Base-by-base conservation (phyloP, 441 rosid species). In the Iberis amara region DNA sequence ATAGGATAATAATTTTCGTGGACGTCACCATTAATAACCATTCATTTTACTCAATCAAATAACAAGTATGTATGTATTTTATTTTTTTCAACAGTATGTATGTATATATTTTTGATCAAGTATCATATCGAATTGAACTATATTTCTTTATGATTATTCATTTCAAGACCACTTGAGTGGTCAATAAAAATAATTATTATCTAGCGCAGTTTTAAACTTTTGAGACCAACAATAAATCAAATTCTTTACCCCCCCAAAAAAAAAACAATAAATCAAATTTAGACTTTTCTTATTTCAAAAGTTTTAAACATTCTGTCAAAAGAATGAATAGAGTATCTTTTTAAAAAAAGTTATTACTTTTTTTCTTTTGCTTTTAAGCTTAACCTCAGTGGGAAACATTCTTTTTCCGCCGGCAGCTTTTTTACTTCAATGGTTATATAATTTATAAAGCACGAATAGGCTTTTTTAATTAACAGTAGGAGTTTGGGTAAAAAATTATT, bases 301-400 rank as follows among this genome's bases (percentile, higher is more conserved):
- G 7, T 51, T 53, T 47, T 46, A 26, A 52, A 41, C 55, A 52
- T 38, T 51, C 54, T 65, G 15, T 14, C 51, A 58, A 65, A 54
- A 64, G 32, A 57, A 64, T 28, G 28, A 52, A 14, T 11, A 50
- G 11, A 35, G 27, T 47, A 8, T 47, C 5, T 41, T 32, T 33
- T 26, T 31, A 7, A 7, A 23, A 39, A 59, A 60, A 35, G 13
- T 26, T 3, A 26, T 3, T 1, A 2, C 35, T 3, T 15, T 7
- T 48, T 59, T 8, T 5, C 35, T 31, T 31, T 31, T 31, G 35
- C 11, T 31, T 51, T 57, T 12, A 47, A 55, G 62, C 62, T 48
- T 21, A 55, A 31, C 47, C 49, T 66, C 9, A 66, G 65, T 54
- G 61, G 71, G 66, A 66, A 60, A 66, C 71, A 66, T 28, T 60